Percentiles rank a stretch among this genome's conserved stretches.
These are phyloP conservation scores for Primulina huaijiensis DNA, from an alignment of 257 asterid species.

Conservation along the genomic window DNA sequence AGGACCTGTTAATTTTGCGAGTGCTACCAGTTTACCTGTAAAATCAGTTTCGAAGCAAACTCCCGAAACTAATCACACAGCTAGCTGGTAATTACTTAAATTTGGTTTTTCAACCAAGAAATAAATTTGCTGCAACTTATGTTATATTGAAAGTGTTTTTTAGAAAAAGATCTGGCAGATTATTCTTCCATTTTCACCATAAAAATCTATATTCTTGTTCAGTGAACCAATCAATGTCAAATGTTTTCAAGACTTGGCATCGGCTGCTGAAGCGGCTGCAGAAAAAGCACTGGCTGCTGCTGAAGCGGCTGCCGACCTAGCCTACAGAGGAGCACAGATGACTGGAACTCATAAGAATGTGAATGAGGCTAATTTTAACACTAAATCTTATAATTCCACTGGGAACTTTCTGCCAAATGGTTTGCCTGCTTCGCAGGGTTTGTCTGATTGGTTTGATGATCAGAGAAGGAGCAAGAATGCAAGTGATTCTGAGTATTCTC, in stretches of 20 bases:
- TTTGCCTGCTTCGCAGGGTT: constrained; percentile 23
- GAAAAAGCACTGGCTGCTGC: constrained; percentile 90
- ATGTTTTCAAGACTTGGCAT: constrained; percentile 54
- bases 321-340: constrained; percentile 42
- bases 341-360: constrained; percentile 26
- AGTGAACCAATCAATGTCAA: constrained; percentile 37
- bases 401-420: constrained; percentile 23
- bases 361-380: constrained; percentile 12
- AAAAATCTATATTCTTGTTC: constrained; percentile 9
- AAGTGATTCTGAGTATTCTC: constrained; percentile 26
- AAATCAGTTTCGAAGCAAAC: constrained; percentile 45
- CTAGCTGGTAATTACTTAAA: constrained; percentile 42
- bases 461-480: constrained; percentile 26
- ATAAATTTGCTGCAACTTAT: background rate
- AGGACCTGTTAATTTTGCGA: constrained; percentile 65
- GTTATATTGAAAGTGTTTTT: background rate
- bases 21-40: constrained; percentile 73
- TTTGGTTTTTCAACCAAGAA: background rate
- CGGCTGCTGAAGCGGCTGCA: constrained; percentile 89
- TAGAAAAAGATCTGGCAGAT: background rate
- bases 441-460: constrained; percentile 24
- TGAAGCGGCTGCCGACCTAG: constrained; percentile 76
- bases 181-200: constrained; percentile 7
- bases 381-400: constrained; percentile 12
- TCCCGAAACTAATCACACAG: constrained; percentile 37